phyloP scores from a whole-genome alignment of 345 rosid genomes.

The Rhodomyrtus tomentosa region DNA sequence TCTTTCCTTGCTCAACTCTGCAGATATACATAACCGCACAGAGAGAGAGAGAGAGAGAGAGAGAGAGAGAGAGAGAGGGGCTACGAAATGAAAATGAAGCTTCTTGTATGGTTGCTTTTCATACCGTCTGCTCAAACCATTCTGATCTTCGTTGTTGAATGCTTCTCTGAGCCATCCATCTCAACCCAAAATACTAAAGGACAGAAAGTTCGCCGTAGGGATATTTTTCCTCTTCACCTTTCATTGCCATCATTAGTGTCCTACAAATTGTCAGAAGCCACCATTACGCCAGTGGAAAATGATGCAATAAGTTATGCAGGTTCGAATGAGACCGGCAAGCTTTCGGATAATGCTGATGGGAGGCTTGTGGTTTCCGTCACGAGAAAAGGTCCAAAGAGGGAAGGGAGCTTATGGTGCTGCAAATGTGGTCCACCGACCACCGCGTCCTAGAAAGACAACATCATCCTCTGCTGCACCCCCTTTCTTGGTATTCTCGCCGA shows the following conservation, averaged over 20 bases:
- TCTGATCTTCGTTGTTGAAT: neutral
- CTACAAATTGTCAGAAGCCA: neutral
- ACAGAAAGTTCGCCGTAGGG: slow-evolving; percentile 8
- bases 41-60: neutral
- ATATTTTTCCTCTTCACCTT: neutral
- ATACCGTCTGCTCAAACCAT: slow-evolving; percentile 5
- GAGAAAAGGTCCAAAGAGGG: slow-evolving; percentile 6
- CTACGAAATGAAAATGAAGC: slow-evolving; percentile 2
- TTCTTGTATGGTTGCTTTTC: slow-evolving; percentile 8
- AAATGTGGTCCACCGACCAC: slow-evolving; percentile 6
- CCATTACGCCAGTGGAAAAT: neutral
- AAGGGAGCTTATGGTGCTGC: slow-evolving; percentile 20
- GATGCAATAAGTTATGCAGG: slow-evolving; percentile 2
- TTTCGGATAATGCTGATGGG: neutral
- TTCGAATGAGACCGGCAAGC: neutral
- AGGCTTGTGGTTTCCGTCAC: neutral
- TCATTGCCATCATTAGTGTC: neutral
- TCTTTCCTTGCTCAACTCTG: neutral
- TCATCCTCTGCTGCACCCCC: neutral
- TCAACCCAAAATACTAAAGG: neutral
- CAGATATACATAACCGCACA: neutral
- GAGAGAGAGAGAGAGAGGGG: neutral
- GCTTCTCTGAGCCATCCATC: neutral
- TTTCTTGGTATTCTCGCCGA: neutral
- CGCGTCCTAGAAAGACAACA: neutral